Evolutionary conservation across 1,284 basidiomycete species (phyloP).

Genomic region (Apiotrichum veenhuisii): DNA sequence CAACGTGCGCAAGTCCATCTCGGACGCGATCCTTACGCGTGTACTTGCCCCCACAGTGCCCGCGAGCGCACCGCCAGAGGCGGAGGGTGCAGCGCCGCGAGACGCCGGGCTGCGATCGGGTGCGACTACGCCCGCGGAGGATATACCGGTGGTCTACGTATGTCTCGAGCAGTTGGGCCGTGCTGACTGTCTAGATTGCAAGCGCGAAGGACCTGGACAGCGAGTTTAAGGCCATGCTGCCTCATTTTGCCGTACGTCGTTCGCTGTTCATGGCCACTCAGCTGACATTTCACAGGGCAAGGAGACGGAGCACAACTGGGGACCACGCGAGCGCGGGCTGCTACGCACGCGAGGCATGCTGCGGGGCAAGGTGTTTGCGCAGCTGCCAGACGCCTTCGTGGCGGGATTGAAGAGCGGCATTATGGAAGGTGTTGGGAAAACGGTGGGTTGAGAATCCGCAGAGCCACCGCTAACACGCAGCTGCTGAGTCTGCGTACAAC

Average conservation of each 20-base stretch:
- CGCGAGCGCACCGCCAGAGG: neutral
- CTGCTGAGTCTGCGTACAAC: constrained; percentile 87
- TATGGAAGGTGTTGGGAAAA: constrained; percentile 78
- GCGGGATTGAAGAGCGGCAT: constrained; percentile 69
- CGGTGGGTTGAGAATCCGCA: constrained; percentile 57
- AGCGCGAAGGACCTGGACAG: constrained; percentile 78
- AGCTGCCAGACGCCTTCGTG: constrained; percentile 71
- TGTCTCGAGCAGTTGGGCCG: constrained; percentile 37
- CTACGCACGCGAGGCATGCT: constrained; percentile 86
- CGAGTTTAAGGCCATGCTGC: constrained; percentile 74
- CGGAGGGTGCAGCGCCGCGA: constrained; percentile 52
- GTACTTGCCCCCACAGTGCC: constrained; percentile 39
- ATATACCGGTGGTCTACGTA: constrained; percentile 68
- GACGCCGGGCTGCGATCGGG: constrained; percentile 52
- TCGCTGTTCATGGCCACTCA: neutral
- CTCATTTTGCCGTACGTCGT: constrained; percentile 67
- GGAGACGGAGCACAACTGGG: constrained; percentile 98
- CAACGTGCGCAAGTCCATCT: constrained; percentile 77
- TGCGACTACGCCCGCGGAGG: constrained; percentile 32
- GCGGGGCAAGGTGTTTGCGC: constrained; percentile 70
- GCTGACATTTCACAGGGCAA: constrained; percentile 61
- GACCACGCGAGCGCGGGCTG: constrained; percentile 72
- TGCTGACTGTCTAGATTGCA: constrained; percentile 60
- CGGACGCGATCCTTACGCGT: constrained; percentile 51
- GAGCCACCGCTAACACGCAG: constrained; percentile 49